phyloP scores from a whole-genome alignment of 129 eudicot genomes.

The Tagetes erecta region DNA sequence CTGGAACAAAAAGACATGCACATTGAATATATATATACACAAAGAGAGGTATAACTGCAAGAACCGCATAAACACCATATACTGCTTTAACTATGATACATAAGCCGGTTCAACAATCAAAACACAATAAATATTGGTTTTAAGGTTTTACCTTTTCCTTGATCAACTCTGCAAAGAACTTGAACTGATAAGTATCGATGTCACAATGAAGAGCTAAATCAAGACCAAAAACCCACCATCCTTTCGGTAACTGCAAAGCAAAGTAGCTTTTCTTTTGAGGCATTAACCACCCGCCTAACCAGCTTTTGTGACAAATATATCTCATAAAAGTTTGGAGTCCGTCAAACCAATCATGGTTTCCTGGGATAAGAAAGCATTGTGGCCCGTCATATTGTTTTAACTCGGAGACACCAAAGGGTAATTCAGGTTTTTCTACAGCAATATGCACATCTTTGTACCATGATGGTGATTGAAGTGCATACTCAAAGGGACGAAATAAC shows the following conservation, averaged over 20 bases:
- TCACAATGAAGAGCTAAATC: slow-evolving; percentile 96
- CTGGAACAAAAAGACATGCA: slow-evolving; percentile 37
- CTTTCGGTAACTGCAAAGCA: slow-evolving; percentile 84
- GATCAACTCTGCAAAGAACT: slow-evolving; percentile 80
- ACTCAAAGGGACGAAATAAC: slow-evolving; percentile 86
- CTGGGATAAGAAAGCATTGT: slow-evolving; percentile 93
- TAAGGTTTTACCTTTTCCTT: slow-evolving; percentile 64
- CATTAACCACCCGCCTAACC: slow-evolving; percentile 99
- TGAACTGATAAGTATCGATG: slow-evolving; percentile 92
- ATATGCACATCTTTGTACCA: slow-evolving; percentile 94
- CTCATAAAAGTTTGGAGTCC: slow-evolving; percentile 97
- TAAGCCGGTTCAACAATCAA: background rate
- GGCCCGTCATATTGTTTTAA: slow-evolving; percentile 85
- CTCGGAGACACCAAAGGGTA: slow-evolving; percentile 72
- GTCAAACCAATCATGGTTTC: slow-evolving; percentile 99
- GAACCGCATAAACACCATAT: background rate
- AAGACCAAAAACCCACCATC: slow-evolving; percentile 99
- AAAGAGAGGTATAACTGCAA: background rate
- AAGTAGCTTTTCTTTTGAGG: slow-evolving; percentile 97
- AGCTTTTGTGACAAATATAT: slow-evolving; percentile 96
- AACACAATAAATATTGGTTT: background rate
- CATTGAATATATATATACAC: background rate
- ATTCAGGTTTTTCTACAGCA: slow-evolving; percentile 91
- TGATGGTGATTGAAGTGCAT: slow-evolving; percentile 86
- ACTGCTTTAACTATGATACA: no score